Percentiles rank a stretch among this genome's conserved stretches.
These are phyloP conservation scores for Trichophyton equinum DNA, from an alignment of 2,329 filamentous ascomycete genomes.

Conservation along the genomic window DNA sequence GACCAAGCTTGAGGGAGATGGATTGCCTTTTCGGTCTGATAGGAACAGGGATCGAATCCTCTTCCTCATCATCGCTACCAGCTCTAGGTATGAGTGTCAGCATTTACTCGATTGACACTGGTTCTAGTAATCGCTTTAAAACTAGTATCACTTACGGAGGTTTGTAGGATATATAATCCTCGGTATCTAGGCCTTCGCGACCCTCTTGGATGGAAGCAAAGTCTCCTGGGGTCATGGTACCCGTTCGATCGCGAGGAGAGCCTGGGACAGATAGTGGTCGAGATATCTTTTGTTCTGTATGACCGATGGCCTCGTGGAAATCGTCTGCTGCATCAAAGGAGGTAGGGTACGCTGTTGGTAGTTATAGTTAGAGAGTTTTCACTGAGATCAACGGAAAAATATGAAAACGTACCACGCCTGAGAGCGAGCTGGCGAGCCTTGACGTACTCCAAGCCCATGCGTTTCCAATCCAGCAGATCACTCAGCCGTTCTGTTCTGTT, in stretches of 20 bases:
- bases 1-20: slow-evolving; percentile 20
- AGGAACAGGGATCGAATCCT: slow-evolving; percentile 59
- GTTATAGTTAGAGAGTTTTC: not conserved
- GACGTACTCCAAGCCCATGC: slow-evolving; percentile 98
- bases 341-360: slow-evolving; percentile 58
- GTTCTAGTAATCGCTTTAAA: too few relatives aligned
- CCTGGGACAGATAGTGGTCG: slow-evolving; percentile 88
- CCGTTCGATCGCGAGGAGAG: slow-evolving; percentile 75
- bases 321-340: slow-evolving; percentile 68
- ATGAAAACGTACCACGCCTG: slow-evolving; percentile 43
- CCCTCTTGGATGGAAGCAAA: slow-evolving; percentile 95
- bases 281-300: slow-evolving; percentile 88
- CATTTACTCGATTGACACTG: not conserved
- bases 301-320: slow-evolving; percentile 81
- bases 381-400: not conserved
- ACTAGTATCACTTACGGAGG: slow-evolving; percentile 61
- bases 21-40: slow-evolving; percentile 40
- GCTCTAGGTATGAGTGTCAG: slow-evolving; percentile 21
- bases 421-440: slow-evolving; percentile 90
- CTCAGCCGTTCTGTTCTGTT: slow-evolving; percentile 92
- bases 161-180: slow-evolving; percentile 98
- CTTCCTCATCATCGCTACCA: slow-evolving; percentile 85
- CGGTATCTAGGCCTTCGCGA: slow-evolving; percentile 80
- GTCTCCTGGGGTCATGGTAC: slow-evolving; percentile 98
- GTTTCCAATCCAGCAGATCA: slow-evolving; percentile 95